Conservation (phyloP, 2,329 filamentous ascomycete species). For the Monosporascus sp. region DNA sequence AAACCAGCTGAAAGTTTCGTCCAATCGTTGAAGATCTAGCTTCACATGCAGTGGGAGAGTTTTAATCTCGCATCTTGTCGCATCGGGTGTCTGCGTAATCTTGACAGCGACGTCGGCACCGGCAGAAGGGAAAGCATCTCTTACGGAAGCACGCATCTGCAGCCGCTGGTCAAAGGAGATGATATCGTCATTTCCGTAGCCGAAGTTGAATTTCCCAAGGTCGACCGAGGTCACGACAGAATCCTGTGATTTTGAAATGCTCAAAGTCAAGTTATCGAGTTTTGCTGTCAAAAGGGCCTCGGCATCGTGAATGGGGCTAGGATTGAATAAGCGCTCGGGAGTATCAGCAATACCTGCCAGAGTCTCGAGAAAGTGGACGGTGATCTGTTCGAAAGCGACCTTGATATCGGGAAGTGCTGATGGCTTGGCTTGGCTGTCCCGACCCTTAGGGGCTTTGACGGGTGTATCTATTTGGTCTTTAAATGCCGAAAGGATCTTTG, state of each 20-base stretch:
- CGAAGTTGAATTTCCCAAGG: constrained; percentile 55
- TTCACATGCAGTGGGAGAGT: constrained; percentile 73
- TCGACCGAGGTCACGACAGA: constrained; percentile 35
- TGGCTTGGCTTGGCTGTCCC: constrained; percentile 8
- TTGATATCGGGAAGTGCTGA: constrained; percentile 35
- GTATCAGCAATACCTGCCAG: constrained; percentile 48
- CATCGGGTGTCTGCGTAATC: constrained; percentile 39
- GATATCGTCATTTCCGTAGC: constrained; percentile 58
- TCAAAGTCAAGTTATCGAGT: constrained; percentile 38
- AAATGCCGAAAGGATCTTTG: constrained; percentile 43
- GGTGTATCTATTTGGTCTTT: constrained; percentile 22
- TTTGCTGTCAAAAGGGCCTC: constrained; percentile 50
- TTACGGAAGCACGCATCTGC: constrained; percentile 54
- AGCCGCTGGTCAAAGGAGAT: constrained; percentile 55
- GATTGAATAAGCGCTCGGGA: constrained; percentile 39
- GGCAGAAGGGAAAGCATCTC: constrained; percentile 51
- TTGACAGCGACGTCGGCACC: constrained; percentile 55
- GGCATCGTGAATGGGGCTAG: constrained; percentile 34
- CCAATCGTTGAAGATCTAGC: constrained; percentile 73
- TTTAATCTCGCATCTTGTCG: constrained; percentile 56
- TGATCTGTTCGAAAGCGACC: constrained; percentile 43
- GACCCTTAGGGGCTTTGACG: constrained; percentile 3
- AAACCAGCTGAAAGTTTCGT: constrained; percentile 83
- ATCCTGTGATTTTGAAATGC: constrained; percentile 21
- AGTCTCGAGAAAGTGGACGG: constrained; percentile 51